Evolutionary conservation across 2,329 filamentous ascomycete species (phyloP).

Genomic region (Scedosporium apiospermum): DNA sequence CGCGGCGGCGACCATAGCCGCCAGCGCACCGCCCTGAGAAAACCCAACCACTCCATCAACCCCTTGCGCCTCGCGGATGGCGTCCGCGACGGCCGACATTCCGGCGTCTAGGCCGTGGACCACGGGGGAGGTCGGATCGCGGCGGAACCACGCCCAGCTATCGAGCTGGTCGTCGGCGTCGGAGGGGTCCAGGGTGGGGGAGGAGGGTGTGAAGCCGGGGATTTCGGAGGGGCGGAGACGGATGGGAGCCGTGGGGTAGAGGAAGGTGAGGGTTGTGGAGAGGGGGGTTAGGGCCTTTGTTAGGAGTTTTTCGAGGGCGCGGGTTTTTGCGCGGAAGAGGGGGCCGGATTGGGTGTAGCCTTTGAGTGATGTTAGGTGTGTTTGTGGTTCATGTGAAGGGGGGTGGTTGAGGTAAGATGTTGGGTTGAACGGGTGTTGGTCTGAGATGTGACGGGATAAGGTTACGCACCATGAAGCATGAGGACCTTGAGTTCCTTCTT

Average conservation of each 20-base stretch:
- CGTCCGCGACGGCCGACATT: constrained; percentile 50
- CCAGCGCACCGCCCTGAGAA: constrained; percentile 66
- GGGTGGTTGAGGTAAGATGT: neutral
- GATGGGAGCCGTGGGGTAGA: constrained; percentile 62
- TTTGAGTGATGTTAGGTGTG: constrained; percentile 17
- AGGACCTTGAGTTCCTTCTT: constrained; percentile 56
- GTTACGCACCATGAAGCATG: constrained; percentile 59
- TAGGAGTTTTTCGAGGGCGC: constrained; percentile 74
- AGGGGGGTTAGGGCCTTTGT: constrained; percentile 59
- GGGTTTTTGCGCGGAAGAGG: constrained; percentile 80
- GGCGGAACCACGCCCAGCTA: constrained; percentile 75
- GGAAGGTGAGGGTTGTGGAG: constrained; percentile 41
- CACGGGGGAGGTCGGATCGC: constrained; percentile 45
- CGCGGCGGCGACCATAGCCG: constrained; percentile 62
- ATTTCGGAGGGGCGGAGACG: constrained; percentile 56
- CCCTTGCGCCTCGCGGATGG: constrained; percentile 53
- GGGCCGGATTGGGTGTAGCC: constrained; percentile 86
- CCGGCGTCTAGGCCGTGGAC: constrained; percentile 48
- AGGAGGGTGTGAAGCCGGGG: constrained; percentile 51
- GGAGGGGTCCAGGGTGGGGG: constrained; percentile 25
- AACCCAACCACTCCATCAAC: constrained; percentile 77
- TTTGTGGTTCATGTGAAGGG: neutral
- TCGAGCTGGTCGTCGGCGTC: constrained; percentile 45
- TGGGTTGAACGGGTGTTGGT: neutral
- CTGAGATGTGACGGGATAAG: no score